Percentiles rank a stretch among this genome's conserved stretches.
Conservation (phyloP, 495 filamentous ascomycete species). For the Penicillium crystallinum region DNA sequence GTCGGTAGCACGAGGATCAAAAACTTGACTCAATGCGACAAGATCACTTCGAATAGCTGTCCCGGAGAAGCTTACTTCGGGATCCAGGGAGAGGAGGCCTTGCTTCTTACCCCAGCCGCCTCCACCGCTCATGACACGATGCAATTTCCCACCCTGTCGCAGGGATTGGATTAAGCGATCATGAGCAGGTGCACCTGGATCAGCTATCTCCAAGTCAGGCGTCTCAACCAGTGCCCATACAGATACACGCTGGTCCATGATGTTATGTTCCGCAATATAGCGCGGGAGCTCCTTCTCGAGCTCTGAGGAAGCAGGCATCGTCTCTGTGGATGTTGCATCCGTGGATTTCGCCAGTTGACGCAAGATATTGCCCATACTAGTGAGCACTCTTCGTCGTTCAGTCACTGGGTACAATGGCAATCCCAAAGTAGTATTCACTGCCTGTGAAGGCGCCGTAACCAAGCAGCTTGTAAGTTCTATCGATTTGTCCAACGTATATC, state of each 20-base stretch:
- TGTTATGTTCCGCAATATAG: constrained; percentile 48
- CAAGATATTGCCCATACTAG: constrained; percentile 78
- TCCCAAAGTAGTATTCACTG: constrained; percentile 21
- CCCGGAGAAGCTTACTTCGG: constrained; percentile 46
- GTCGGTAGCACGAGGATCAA: constrained; percentile 13
- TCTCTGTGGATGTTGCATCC: constrained; percentile 30
- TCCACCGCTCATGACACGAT: constrained; percentile 76
- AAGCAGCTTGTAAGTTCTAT: constrained; percentile 31
- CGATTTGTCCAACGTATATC: constrained; percentile 19
- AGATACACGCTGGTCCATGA: constrained; percentile 46
- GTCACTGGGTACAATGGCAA: constrained; percentile 63
- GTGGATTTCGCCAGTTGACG: constrained; percentile 54
- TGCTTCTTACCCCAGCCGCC: constrained; percentile 88
- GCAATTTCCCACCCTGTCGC: constrained; percentile 47
- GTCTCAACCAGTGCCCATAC: constrained; percentile 72
- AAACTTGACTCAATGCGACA: constrained; percentile 16
- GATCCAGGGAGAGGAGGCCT: constrained; percentile 78
- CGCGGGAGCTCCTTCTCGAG: constrained; percentile 61
- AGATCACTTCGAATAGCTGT: constrained; percentile 9
- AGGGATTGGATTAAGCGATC: constrained; percentile 22
- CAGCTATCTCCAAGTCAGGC: constrained; percentile 13
- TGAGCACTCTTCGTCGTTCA: constrained; percentile 54
- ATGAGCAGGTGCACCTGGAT: constrained; percentile 15
- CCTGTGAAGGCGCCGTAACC: constrained; percentile 15
- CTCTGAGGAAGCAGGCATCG: constrained; percentile 68